Percentiles rank a stretch among this genome's conserved stretches.
Conservation (phyloP, 176 grass and related monocot genomes). For the Avena sativa region DNA sequence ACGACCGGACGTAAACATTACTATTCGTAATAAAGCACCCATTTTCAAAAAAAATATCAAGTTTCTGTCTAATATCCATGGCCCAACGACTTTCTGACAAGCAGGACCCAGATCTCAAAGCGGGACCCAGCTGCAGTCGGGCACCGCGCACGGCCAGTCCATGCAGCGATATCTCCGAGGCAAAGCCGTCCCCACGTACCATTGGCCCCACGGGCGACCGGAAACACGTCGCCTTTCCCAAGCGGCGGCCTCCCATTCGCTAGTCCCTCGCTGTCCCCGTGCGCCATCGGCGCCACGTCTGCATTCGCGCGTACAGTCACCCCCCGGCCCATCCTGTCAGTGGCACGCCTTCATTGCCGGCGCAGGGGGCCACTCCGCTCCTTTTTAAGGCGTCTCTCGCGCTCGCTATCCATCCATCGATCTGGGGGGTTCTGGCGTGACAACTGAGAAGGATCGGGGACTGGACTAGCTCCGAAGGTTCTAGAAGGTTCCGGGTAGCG, state of each 20-base stretch:
- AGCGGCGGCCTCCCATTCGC: constrained; percentile 25
- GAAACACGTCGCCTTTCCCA: constrained; percentile 55
- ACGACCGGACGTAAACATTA: too few relatives aligned
- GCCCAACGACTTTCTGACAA: too few relatives aligned
- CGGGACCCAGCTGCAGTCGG: not conserved
- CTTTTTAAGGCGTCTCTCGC: constrained; percentile 35
- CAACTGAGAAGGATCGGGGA: not conserved
- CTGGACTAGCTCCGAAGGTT: not conserved
- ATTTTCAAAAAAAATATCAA: too few relatives aligned
- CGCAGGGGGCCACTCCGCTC: not conserved
- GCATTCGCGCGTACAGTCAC: not conserved
- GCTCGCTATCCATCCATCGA: constrained; percentile 29
- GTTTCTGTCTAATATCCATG: too few relatives aligned
- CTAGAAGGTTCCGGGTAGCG: constrained; percentile 15
- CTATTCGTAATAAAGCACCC: too few relatives aligned
- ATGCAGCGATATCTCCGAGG: constrained; percentile 16
- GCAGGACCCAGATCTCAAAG: too few relatives aligned
- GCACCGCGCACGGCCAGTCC: too few relatives aligned
- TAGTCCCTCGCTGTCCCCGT: accelerated
- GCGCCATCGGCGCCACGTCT: constrained; percentile 1
- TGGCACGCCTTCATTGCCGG: too few relatives aligned
- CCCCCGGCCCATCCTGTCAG: constrained; percentile 10
- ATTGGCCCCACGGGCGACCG: not conserved
- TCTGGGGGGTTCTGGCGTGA: constrained; percentile 4
- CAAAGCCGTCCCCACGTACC: constrained; percentile 5